Evolutionary conservation across 2,329 filamentous ascomycete genomes (phyloP).

Genomic region (Colletotrichum zoysiae): DNA sequence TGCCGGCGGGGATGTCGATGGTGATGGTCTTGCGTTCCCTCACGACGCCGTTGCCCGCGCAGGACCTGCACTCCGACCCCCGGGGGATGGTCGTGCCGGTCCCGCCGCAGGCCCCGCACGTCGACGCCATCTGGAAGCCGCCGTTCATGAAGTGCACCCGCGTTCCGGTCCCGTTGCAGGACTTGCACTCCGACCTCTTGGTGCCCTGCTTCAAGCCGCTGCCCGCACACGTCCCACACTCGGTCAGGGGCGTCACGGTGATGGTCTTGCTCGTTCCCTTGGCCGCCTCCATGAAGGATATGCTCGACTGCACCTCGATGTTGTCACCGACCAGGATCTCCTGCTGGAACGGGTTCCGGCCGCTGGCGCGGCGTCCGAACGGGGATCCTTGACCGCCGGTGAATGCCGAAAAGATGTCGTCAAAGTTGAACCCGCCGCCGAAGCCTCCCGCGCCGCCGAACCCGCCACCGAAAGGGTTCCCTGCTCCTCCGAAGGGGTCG

Average conservation of each 20-base stretch:
- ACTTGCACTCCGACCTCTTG: conserved; percentile 78
- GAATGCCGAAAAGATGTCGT: conserved; percentile 94
- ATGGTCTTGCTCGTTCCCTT: conserved; percentile 93
- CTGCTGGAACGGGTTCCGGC: conserved; percentile 78
- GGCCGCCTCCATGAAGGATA: conserved; percentile 96
- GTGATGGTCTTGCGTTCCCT: conserved; percentile 86
- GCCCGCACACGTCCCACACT: conserved; percentile 86
- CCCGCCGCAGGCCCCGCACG: conserved; percentile 85
- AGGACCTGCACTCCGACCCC: conserved; percentile 84
- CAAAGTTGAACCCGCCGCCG: conserved; percentile 90
- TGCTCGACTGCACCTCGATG: conserved; percentile 92
- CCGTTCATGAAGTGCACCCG: conserved; percentile 90
- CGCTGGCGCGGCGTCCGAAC: conserved; percentile 66
- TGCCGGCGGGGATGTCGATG: conserved; percentile 93
- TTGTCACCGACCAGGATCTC: conserved; percentile 93
- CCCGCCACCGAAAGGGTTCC: conserved; percentile 71
- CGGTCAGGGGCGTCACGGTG: conserved; percentile 81
- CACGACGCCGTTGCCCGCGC: conserved; percentile 85
- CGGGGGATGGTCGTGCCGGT: conserved; percentile 81
- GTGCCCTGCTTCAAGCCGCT: conserved; percentile 87
- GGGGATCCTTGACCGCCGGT: conserved; percentile 66
- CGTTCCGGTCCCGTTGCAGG: conserved; percentile 88
- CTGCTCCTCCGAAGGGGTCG: conserved; percentile 72
- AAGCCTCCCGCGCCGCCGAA: conserved; percentile 74
- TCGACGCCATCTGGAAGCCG: conserved; percentile 95